These are phyloP conservation scores for Microdochium bolleyi DNA, from an alignment of 2,329 filamentous ascomycete species.

Conservation along the genomic window DNA sequence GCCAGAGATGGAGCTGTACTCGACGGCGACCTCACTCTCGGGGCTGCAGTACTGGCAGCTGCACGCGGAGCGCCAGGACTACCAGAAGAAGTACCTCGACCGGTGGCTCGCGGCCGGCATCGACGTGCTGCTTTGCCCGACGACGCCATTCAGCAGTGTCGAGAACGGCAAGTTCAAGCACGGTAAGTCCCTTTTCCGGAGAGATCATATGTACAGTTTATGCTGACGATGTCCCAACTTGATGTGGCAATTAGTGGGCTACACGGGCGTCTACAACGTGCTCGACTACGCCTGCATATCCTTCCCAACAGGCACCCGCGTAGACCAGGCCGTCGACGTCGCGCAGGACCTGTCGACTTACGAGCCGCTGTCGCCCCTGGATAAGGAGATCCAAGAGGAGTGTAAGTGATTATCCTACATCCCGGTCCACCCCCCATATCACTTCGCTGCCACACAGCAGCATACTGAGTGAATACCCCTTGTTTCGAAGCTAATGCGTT, in stretches of 20 bases:
- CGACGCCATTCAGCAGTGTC: slow-evolving; percentile 33
- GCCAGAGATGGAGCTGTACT: slow-evolving; percentile 17
- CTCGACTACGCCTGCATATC: slow-evolving; percentile 39
- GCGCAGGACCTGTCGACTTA: slow-evolving; percentile 15
- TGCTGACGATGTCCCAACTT: background rate
- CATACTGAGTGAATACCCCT: background rate
- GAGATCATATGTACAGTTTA: too few species aligned
- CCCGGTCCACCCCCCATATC: background rate
- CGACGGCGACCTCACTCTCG: slow-evolving; percentile 25
- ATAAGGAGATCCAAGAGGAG: slow-evolving; percentile 28
- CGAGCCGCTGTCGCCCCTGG: slow-evolving; percentile 24
- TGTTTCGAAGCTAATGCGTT: background rate
- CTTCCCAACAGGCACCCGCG: slow-evolving; percentile 32
- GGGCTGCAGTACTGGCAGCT: slow-evolving; percentile 39
- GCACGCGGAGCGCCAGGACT: slow-evolving; percentile 33
- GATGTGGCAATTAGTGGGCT: slow-evolving; percentile 27
- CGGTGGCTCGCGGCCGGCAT: slow-evolving; percentile 38
- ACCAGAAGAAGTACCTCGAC: slow-evolving; percentile 37
- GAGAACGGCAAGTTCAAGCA: slow-evolving; percentile 35
- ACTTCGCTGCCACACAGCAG: background rate
- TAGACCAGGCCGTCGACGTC: slow-evolving; percentile 29
- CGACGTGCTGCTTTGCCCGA: slow-evolving; percentile 56
- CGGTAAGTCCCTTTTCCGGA: slow-evolving; percentile 21
- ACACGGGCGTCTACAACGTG: slow-evolving; percentile 41
- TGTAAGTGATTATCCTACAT: slow-evolving; percentile 26